phyloP scores from a whole-genome alignment of 495 filamentous ascomycete genomes.

The Friedmanniomyces simplex region DNA sequence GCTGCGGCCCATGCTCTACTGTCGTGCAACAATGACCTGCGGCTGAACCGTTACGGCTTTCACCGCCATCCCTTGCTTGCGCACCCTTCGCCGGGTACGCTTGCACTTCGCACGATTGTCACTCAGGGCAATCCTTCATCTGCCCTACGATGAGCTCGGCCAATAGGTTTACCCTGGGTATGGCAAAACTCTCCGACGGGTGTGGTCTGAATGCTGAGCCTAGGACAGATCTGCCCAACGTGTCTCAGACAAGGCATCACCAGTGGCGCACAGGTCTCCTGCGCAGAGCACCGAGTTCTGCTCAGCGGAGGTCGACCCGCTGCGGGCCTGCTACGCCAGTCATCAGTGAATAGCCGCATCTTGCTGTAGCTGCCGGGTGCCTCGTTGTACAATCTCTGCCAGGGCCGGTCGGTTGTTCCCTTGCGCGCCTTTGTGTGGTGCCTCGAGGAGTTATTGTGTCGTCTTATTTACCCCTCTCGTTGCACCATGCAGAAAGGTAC shows the following conservation, averaged over 20 bases:
- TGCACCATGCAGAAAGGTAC: slow-evolving; percentile 3
- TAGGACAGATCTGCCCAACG: neutral
- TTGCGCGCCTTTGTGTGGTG: slow-evolving; percentile 10
- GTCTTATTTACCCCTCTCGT: slow-evolving; percentile 3
- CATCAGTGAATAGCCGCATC: neutral
- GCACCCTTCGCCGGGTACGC: neutral
- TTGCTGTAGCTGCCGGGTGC: neutral
- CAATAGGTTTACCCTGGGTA: neutral
- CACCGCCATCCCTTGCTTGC: slow-evolving; percentile 13
- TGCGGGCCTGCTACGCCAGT: neutral
- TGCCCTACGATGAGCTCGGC: neutral
- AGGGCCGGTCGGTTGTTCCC: slow-evolving; percentile 16
- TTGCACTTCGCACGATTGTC: neutral
- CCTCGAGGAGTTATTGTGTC: neutral
- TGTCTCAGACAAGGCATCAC: slow-evolving; percentile 8
- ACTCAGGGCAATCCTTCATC: neutral
- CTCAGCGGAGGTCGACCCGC: slow-evolving; percentile 1
- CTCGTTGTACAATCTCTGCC: slow-evolving; percentile 17
- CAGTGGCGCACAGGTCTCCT: neutral
- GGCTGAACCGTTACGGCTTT: slow-evolving; percentile 16
- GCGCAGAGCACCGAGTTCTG: neutral
- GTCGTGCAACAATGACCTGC: slow-evolving; percentile 13
- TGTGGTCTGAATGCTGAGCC: neutral
- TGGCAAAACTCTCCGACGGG: neutral
- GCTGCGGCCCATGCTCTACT: slow-evolving; percentile 10